Percentiles rank a stretch among this genome's conserved stretches.
Conservation (phyloP, 257 asterid species). For the Lithospermum erythrorhizon region DNA sequence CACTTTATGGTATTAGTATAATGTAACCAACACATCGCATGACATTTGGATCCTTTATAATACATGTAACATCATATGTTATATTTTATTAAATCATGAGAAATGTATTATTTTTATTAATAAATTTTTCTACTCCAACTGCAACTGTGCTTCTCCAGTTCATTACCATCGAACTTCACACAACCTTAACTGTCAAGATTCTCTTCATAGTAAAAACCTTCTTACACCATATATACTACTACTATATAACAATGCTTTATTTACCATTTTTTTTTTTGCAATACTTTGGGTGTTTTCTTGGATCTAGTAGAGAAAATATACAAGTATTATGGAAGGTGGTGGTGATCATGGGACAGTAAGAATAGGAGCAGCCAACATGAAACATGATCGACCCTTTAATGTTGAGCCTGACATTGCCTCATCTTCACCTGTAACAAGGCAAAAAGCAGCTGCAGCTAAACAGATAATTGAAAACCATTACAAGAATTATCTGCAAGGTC, state of each 20-base stretch:
- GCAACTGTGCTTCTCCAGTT: not conserved
- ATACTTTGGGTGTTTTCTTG: no score
- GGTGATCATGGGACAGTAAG: constrained; percentile 45
- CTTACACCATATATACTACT: no score
- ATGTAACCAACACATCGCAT: no score
- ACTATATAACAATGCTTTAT: not conserved
- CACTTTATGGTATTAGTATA: no score
- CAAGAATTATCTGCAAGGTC: constrained; percentile 77
- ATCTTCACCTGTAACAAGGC: constrained; percentile 90
- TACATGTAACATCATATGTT: no score
- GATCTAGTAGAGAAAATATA: no score
- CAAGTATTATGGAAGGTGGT: constrained; percentile 27
- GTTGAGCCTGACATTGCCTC: constrained; percentile 69
- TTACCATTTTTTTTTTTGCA: not conserved
- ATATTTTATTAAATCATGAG: no score
- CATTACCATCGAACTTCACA: constrained; percentile 1
- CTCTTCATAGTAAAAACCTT: not conserved
- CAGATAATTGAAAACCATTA: constrained; percentile 96
- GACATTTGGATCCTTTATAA: no score
- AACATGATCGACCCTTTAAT: constrained; percentile 32
- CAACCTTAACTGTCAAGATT: constrained; percentile 6
- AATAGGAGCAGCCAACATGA: constrained; percentile 33
- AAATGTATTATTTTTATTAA: no score
- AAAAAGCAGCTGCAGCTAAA: constrained; percentile 92
- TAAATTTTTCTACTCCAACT: not conserved